A percentile compares a stretch with the other conserved stretches of the same genome.
These are phyloP conservation scores for Omphalotus olearius DNA, from an alignment of 1,284 basidiomycete genomes.

Conservation along the genomic window DNA sequence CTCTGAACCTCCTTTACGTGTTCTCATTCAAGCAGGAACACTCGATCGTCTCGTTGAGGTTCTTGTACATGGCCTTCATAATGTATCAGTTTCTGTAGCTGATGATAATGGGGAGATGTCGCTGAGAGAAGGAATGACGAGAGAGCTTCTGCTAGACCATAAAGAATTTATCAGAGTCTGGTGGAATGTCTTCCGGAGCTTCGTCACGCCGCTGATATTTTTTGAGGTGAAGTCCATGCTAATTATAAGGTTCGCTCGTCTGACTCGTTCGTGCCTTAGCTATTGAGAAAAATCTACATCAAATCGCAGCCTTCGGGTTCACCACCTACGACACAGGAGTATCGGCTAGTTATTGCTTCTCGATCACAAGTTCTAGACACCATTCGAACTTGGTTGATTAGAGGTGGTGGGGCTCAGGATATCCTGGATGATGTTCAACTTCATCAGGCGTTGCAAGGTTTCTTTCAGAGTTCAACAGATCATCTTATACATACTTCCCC, in stretches of 20 bases:
- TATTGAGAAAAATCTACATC: constrained; percentile 69
- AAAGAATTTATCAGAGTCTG: constrained; percentile 68
- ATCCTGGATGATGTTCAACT: constrained; percentile 66
- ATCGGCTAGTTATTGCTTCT: constrained; percentile 35
- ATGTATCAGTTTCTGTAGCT: constrained; percentile 70
- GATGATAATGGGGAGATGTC: constrained; percentile 84
- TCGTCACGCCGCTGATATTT: constrained; percentile 72
- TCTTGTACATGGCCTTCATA: constrained; percentile 72
- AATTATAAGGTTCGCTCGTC: constrained; percentile 4
- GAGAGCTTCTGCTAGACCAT: constrained; percentile 67
- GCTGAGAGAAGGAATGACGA: constrained; percentile 61
- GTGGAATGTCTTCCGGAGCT: constrained; percentile 78
- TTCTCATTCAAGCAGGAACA: constrained; percentile 73
- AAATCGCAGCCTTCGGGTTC: constrained; percentile 38
- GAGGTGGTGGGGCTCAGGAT: constrained; percentile 72
- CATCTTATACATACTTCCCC: constrained; percentile 39
- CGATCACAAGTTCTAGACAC: constrained; percentile 61
- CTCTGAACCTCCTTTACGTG: constrained; percentile 65
- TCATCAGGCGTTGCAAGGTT: constrained; percentile 49
- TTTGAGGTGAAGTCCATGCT: constrained; percentile 59
- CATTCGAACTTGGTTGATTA: constrained; percentile 64
- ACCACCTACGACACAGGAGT: constrained; percentile 33
- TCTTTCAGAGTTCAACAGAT: constrained; percentile 48
- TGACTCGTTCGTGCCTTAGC: constrained; percentile 32
- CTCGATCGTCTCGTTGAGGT: constrained; percentile 69